Evolutionary conservation across 179 eudicot genomes (phyloP), one percentile per base, ranked within the genome.

Genomic region (Carnegiea gigantea): DNA sequence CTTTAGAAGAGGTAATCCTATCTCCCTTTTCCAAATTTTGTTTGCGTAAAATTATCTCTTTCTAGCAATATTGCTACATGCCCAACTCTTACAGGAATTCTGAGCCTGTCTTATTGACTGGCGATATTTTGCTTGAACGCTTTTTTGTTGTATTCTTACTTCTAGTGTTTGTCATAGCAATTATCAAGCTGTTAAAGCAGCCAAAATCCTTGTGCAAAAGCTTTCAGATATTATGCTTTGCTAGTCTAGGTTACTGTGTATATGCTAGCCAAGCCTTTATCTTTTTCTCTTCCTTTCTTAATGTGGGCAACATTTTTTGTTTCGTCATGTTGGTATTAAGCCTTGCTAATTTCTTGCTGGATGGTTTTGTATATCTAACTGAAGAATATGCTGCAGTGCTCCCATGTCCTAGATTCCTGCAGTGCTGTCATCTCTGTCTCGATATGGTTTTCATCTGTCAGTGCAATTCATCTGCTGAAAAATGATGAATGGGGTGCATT

Each of bases 1-100:
- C 86, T 83, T 90, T 95, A 78, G 97, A 92, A 85, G 95, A 93
- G 85, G 99, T 95, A 84, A 87, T 86, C 71, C 59, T 75, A 17
- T 64, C 80, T 68, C 60, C 28, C 75, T 54, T 40, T 57, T 43
- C 30, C n/a, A 67, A 36, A 44, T 57, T 54, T 18, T 57, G 6
- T 57, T 3, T 28, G 48, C 11, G 6, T 43, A 38, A n/a, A 15
- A 28, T n/a, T 70, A 17, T n/a, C n/a, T 24, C 7, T 28, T 2
- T 24, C 15, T 36, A 49, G 26, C 40, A 17, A 40, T 71, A 6
- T 40, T 5, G 18, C n/a, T 53, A 8, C 24, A 49, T 30, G 60
- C 33, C 28, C 30, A 44, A 70, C 33, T 70, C 12, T 36, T 12
- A 14, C 24, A 44, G 12, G 18, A 48, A 3, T 46, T 74, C 18